Percentiles rank a stretch among this genome's conserved stretches.
phyloP scores from a whole-genome alignment of 768 basidiomycete genomes.

The Leucosporidium scottii region DNA sequence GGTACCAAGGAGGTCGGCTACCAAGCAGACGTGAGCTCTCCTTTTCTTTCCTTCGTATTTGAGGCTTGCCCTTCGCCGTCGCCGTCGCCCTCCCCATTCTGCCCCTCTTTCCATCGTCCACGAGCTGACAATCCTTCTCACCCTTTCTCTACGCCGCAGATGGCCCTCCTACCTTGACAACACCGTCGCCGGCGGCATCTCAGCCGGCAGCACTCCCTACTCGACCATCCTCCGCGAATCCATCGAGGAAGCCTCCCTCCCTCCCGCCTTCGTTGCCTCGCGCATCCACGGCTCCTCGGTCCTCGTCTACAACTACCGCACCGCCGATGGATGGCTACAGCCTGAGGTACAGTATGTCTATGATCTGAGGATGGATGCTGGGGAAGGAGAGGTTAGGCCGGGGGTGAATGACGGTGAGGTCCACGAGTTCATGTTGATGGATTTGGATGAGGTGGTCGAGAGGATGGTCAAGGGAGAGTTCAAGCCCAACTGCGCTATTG shows the following conservation, averaged over 20 bases:
- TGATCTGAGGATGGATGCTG: constrained; percentile 62
- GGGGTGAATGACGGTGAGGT: constrained; percentile 79
- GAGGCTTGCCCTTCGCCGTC: no score
- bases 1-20: constrained; percentile 76
- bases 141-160: constrained; percentile 42
- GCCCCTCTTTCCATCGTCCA: background rate
- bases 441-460: constrained; percentile 55
- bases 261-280: constrained; percentile 56
- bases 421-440: constrained; percentile 79
- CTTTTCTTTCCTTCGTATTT: background rate
- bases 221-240: constrained; percentile 82
- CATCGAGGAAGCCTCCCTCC: constrained; percentile 83
- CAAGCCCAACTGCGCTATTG: constrained; percentile 86
- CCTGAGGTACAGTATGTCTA: constrained; percentile 70
- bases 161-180: constrained; percentile 87
- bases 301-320: constrained; percentile 74
- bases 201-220: constrained; percentile 63
- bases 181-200: constrained; percentile 76
- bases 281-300: constrained; percentile 59
- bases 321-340: constrained; percentile 64
- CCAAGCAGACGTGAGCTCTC: constrained; percentile 75
- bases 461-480: constrained; percentile 67
- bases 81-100: no score
- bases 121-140: no score
- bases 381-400: constrained; percentile 33